A percentile compares a stretch with the other conserved stretches of the same genome.
Evolutionary conservation across 306 rosid species (phyloP).

Genomic region (Vicia villosa): DNA sequence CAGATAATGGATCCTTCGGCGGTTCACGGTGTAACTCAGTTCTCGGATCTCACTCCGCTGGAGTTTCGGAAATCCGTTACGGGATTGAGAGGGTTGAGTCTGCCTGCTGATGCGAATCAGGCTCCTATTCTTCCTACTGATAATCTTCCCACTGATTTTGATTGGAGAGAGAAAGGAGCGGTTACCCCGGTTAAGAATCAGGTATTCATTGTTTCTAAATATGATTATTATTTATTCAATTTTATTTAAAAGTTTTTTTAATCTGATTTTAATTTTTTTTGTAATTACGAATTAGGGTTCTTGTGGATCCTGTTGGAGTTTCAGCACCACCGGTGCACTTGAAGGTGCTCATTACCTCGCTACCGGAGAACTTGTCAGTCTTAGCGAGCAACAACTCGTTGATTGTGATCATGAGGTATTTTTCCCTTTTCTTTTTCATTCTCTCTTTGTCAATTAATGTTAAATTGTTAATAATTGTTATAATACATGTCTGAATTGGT

Average conservation of each 20-base stretch:
- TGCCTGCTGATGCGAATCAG: slow-evolving; percentile 62
- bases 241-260: not conserved
- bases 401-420: slow-evolving; percentile 97
- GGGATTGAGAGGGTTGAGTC: slow-evolving; percentile 58
- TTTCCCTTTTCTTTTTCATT: not conserved
- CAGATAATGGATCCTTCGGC: slow-evolving; percentile 83
- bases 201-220: slow-evolving; percentile 43
- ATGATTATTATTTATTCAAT: not conserved
- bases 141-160: slow-evolving; percentile 78
- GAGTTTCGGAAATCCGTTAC: slow-evolving; percentile 66
- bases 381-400: slow-evolving; percentile 96
- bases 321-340: slow-evolving; percentile 90
- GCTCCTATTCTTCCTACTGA: slow-evolving; percentile 89
- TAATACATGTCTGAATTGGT: slow-evolving; percentile 5
- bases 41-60: slow-evolving; percentile 73
- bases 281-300: slow-evolving; percentile 61
- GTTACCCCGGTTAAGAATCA: slow-evolving; percentile 81
- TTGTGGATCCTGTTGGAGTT: slow-evolving; percentile 99
- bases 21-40: slow-evolving; percentile 79
- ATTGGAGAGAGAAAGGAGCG: slow-evolving; percentile 91
- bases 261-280: slow-evolving; percentile 3
- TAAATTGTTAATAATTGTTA: not conserved
- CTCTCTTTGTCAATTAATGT: not conserved
- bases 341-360: slow-evolving; percentile 94
- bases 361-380: slow-evolving; percentile 83